Percentiles rank a stretch among this genome's conserved stretches.
These are phyloP conservation scores for Jatropha multifida DNA, from an alignment of 441 rosid genomes.

Conservation along the genomic window DNA sequence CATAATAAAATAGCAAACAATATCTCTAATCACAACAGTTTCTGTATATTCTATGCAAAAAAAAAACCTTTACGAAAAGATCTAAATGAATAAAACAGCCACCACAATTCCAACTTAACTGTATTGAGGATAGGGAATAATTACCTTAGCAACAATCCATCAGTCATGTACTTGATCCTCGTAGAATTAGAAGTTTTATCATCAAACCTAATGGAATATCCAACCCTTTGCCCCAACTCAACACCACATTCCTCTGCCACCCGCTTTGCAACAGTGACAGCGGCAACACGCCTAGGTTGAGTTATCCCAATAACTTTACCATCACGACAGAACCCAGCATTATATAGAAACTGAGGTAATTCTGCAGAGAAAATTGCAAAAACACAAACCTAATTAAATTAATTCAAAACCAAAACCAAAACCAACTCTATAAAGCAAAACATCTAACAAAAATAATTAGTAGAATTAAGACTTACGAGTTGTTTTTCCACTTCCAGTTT, in stretches of 20 bases:
- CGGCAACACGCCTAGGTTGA: slow-evolving; percentile 95
- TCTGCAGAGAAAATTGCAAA: slow-evolving; percentile 42
- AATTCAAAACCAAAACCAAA: background rate
- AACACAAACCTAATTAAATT: slow-evolving; percentile 3
- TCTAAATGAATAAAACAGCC: background rate
- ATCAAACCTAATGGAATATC: slow-evolving; percentile 87
- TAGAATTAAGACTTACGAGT: slow-evolving; percentile 56
- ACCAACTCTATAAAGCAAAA: background rate
- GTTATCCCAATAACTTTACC: slow-evolving; percentile 78
- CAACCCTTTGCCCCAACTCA: slow-evolving; percentile 73
- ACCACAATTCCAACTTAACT: background rate
- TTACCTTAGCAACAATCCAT: slow-evolving; percentile 84
- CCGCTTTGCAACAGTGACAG: slow-evolving; percentile 80
- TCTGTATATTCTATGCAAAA: background rate
- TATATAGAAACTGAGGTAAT: slow-evolving; percentile 75
- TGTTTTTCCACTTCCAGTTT: slow-evolving; percentile 96
- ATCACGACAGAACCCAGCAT: slow-evolving; percentile 70
- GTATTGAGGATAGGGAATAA: background rate
- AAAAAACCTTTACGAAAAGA: background rate
- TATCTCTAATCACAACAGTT: background rate
- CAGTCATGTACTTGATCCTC: slow-evolving; percentile 90
- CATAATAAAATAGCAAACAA: background rate
- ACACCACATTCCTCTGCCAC: slow-evolving; percentile 90
- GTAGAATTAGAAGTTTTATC: slow-evolving; percentile 67
- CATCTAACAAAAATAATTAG: background rate